Conservation (phyloP, 2,329 filamentous ascomycete species). For the Monosporascus sp. region DNA sequence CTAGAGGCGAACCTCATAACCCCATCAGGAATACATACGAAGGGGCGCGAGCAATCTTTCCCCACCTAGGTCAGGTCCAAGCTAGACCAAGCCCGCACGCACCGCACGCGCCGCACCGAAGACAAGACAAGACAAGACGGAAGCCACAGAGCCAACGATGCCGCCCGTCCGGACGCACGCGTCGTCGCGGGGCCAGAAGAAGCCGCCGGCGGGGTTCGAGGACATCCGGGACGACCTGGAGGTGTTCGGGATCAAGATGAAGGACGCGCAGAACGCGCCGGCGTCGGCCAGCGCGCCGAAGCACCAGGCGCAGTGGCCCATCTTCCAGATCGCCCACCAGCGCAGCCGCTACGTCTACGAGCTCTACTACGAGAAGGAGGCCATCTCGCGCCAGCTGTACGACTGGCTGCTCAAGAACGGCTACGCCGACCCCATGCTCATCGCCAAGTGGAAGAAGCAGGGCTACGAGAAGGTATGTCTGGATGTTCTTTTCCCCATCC, state of each 20-base stretch:
- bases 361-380: slow-evolving; percentile 95
- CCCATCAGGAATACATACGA: no score
- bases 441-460: slow-evolving; percentile 99
- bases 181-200: slow-evolving; percentile 63
- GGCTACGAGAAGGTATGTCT: slow-evolving; percentile 86
- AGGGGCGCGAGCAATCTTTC: no score
- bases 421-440: slow-evolving; percentile 90
- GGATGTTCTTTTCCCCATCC: background rate
- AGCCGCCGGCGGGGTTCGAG: slow-evolving; percentile 78
- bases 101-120: background rate
- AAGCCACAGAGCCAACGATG: slow-evolving; percentile 43
- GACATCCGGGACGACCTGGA: slow-evolving; percentile 84
- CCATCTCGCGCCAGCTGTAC: slow-evolving; percentile 86
- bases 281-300: slow-evolving; percentile 71
- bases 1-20: no score
- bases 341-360: slow-evolving; percentile 92
- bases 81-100: no score
- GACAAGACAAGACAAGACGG: background rate
- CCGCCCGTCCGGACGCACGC: slow-evolving; percentile 66
- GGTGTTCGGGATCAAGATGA: slow-evolving; percentile 87
- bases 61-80: no score
- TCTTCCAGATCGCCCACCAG: slow-evolving; percentile 96
- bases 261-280: slow-evolving; percentile 88
- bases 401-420: slow-evolving; percentile 96
- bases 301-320: slow-evolving; percentile 91